These are phyloP conservation scores for Zygnema cylindricum DNA, from an alignment of 139 green algal species.

Conservation along the genomic window DNA sequence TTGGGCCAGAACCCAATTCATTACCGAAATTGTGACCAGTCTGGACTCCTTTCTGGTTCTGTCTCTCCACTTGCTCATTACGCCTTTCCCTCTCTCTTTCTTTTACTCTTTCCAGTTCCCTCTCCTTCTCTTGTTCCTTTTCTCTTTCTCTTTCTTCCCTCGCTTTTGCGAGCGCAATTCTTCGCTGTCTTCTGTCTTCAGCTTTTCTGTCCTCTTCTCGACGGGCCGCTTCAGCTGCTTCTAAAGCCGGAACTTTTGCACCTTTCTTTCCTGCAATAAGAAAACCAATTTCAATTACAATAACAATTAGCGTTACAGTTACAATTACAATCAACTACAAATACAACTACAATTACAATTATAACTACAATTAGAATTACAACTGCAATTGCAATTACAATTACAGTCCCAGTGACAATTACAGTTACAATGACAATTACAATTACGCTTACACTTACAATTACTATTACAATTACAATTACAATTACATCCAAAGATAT, in stretches of 20 bases:
- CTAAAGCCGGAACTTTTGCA: conserved; percentile 23
- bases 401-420: no score
- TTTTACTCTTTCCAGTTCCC: background rate
- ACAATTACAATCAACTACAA: no score
- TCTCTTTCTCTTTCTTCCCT: conserved; percentile 23
- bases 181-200: conserved; percentile 7
- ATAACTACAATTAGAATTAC: no score
- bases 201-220: conserved; percentile 24
- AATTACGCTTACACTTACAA: no score
- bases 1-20: no score
- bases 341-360: no score
- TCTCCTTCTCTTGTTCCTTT: background rate
- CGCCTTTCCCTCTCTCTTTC: background rate
- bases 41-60: background rate
- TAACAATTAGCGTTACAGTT: no score
- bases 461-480: no score
- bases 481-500: no score
- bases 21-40: background rate
- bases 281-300: no score
- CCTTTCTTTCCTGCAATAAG: conserved; percentile 20
- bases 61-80: background rate
- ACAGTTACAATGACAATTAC: no score
- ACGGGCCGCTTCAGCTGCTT: conserved; percentile 31
- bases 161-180: background rate
- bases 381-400: no score